Conservation (phyloP, 495 filamentous ascomycete species). For the Xylaria venustula region DNA sequence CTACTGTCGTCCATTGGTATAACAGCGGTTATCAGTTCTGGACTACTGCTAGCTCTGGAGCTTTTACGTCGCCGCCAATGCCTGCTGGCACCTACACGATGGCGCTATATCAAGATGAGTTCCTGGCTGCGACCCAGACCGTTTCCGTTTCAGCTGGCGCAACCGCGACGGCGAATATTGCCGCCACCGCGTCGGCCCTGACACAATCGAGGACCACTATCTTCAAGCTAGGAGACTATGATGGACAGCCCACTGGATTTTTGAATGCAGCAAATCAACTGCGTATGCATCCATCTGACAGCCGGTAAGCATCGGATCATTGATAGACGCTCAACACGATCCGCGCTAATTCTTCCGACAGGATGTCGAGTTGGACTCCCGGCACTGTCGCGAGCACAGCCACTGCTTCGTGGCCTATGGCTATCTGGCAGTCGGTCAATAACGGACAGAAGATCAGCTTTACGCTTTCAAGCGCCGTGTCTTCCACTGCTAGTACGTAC, state of each 20-base stretch:
- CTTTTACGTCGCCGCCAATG: constrained; percentile 28
- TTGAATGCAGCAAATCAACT: constrained; percentile 31
- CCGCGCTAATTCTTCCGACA: neutral
- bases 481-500: constrained; percentile 12
- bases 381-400: constrained; percentile 26
- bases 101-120: constrained; percentile 34
- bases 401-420: constrained; percentile 23
- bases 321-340: neutral
- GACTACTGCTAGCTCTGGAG: constrained; percentile 19
- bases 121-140: constrained; percentile 26
- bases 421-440: constrained; percentile 32
- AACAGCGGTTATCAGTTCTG: constrained; percentile 32
- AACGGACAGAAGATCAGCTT: constrained; percentile 33
- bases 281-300: constrained; percentile 34
- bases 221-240: constrained; percentile 28
- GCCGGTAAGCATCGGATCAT: constrained; percentile 7
- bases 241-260: constrained; percentile 32
- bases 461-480: constrained; percentile 22
- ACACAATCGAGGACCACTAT: constrained; percentile 24
- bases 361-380: constrained; percentile 28
- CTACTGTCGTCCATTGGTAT: constrained; percentile 30
- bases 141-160: constrained; percentile 25
- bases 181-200: constrained; percentile 21
- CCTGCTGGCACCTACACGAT: constrained; percentile 31
- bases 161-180: constrained; percentile 27